Base-by-base conservation (phyloP, 2,329 filamentous ascomycete species). In the Aspergillus sp. region DNA sequence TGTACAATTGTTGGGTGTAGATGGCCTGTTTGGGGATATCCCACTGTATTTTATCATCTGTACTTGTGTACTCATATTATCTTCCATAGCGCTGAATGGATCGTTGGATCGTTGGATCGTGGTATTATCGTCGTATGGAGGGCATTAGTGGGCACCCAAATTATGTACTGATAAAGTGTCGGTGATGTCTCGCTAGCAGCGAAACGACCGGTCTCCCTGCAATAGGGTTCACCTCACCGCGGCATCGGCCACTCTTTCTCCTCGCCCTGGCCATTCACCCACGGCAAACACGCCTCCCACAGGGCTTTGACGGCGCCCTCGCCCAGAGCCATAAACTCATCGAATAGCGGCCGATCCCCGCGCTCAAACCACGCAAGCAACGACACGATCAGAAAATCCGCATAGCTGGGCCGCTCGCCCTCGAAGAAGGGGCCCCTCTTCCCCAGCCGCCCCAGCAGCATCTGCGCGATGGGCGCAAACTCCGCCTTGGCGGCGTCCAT, bases 401-500 rank as follows among this genome's bases (percentile, higher is more conserved):
- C 68, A 54, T 62, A 70, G 1, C 65, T 60, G 2, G 64, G 51
- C 36, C 46, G 62, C 17, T 68, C 64, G 9, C 68, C 67, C 43
- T 71, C 68, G 7, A 70, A 61, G 51, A 70, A 71, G 1, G 66
- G 67, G 0, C 69, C 69, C 5, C 59, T 60, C 54, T 70, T 71
- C 10, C 63, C 64, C 5, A 56, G 50, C 9, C 54, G 49, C 0
- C 66, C 69, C 26, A 61, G 59, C 35, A 70, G 43, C 62, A 71
- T 64, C 30, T 56, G 50, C 19, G 63, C 38, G 36, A 70, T 45
- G 6, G 57, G 20, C 16, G 24, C 49, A 22, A 59, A 41, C 26
- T 65, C 62, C 33, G 49, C 59, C 53, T 61, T 61, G 16, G 61
- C 35, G 6, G 43, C 41, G 5, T 60, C 54, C 50, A 59, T 59